A percentile compares a stretch with the other conserved stretches of the same genome.
phyloP scores from a whole-genome alignment of 768 basidiomycete species.

The Trametes cubensis region DNA sequence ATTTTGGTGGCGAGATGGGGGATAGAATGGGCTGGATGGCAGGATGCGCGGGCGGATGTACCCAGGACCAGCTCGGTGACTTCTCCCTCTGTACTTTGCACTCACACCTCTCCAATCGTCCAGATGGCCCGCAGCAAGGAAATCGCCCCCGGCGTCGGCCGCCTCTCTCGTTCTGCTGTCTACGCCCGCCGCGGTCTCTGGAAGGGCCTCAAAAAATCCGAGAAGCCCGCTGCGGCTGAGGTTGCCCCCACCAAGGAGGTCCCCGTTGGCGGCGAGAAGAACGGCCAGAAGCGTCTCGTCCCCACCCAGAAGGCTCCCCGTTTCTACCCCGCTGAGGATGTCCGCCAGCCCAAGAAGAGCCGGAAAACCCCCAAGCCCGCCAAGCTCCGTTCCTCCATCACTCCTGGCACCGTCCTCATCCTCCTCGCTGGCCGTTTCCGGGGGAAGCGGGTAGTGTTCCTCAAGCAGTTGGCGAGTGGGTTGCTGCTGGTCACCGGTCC shows the following conservation, averaged over 20 bases:
- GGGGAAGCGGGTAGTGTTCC: slow-evolving; percentile 97
- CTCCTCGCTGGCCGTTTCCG: slow-evolving; percentile 97
- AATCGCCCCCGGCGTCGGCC: slow-evolving; percentile 79
- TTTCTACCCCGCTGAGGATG: slow-evolving; percentile 96
- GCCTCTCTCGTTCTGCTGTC: slow-evolving; percentile 82
- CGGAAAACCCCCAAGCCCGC: slow-evolving; percentile 84
- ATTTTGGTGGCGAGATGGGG: slow-evolving; percentile 17
- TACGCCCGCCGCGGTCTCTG: slow-evolving; percentile 78
- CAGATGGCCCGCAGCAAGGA: slow-evolving; percentile 89
- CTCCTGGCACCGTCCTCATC: slow-evolving; percentile 93
- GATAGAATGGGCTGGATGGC: slow-evolving; percentile 27
- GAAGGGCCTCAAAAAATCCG: slow-evolving; percentile 83
- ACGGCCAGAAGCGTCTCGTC: slow-evolving; percentile 85
- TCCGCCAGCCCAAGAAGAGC: slow-evolving; percentile 86
- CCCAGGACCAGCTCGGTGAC: slow-evolving; percentile 17
- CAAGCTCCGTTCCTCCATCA: slow-evolving; percentile 83
- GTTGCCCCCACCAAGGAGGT: slow-evolving; percentile 72
- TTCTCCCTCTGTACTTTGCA: slow-evolving; percentile 10
- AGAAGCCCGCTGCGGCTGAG: slow-evolving; percentile 62
- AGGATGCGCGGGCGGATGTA: slow-evolving; percentile 33
- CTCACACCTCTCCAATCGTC: slow-evolving; percentile 18
- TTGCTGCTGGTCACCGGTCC: slow-evolving; percentile 95
- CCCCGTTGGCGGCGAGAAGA: slow-evolving; percentile 85
- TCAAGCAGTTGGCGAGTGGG: slow-evolving; percentile 94
- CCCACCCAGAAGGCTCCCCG: slow-evolving; percentile 84